These are phyloP conservation scores for Corrigiola litoralis DNA, from an alignment of 179 eudicot species.

Conservation along the genomic window DNA sequence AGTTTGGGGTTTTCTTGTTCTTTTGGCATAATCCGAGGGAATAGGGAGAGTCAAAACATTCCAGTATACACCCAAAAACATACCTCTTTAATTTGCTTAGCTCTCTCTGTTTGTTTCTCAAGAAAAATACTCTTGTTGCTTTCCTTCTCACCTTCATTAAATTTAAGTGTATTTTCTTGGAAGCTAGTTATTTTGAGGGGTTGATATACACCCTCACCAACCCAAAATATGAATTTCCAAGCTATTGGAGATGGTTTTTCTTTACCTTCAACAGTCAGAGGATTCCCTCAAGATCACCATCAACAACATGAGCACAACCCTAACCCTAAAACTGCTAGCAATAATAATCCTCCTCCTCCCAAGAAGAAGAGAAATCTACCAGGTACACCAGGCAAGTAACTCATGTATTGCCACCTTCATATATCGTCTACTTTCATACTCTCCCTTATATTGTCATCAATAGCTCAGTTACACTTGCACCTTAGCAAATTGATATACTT, in stretches of 20 bases:
- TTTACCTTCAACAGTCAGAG: constrained; percentile 41
- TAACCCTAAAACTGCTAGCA: constrained; percentile 29
- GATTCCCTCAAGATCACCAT: constrained; percentile 22
- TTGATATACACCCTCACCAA: constrained; percentile 7
- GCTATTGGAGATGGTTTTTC: constrained; percentile 43
- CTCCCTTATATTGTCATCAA: no score
- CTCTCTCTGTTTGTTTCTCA: constrained; percentile 41
- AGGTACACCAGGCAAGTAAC: constrained; percentile 79
- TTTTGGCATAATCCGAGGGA: constrained; percentile 42
- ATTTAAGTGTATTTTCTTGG: constrained; percentile 1
- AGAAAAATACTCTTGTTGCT: constrained; percentile 23
- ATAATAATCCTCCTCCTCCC: constrained; percentile 16
- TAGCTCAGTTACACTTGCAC: no score
- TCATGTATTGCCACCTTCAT: not conserved
- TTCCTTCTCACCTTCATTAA: constrained; percentile 25
- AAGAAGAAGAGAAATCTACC: constrained; percentile 88
- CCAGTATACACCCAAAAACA: constrained; percentile 29
- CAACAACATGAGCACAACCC: constrained; percentile 33
- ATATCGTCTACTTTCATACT: no score
- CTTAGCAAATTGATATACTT: no score
- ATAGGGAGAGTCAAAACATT: constrained; percentile 32
- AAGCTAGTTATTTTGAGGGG: constrained; percentile 20
- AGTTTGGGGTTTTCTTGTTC: constrained; percentile 29
- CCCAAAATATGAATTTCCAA: constrained; percentile 34
- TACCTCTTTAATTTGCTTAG: not conserved